A percentile compares a stretch with the other conserved stretches of the same genome.
Evolutionary conservation across 805 yeast genomes (phyloP).

Genomic region (Alloascoidea hylecoeti): DNA sequence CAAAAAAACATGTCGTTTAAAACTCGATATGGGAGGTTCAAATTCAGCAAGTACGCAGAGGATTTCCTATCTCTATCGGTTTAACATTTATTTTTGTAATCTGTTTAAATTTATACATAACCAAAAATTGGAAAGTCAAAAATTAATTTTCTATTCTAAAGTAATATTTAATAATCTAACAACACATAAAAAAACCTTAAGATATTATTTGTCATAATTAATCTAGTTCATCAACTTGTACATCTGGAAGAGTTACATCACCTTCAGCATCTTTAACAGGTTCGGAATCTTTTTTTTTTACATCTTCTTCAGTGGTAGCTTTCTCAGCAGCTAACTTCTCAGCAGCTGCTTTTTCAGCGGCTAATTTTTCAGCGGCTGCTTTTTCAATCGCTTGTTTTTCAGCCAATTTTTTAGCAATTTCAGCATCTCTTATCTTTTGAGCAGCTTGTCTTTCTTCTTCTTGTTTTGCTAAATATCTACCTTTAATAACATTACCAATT

Average conservation of each 20-base stretch:
- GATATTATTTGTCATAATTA: no score
- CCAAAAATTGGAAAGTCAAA: no score
- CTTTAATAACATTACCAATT: conserved; percentile 87
- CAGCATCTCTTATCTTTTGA: conserved; percentile 79
- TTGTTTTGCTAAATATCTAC: conserved; percentile 86
- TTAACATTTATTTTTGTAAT: no score
- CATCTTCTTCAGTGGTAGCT: conserved; percentile 17
- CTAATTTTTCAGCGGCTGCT: conserved; percentile 33
- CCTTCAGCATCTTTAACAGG: background rate
- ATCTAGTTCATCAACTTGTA: conserved; percentile 1
- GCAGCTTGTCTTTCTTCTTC: conserved; percentile 89
- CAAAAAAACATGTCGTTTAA: no score
- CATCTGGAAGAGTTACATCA: background rate
- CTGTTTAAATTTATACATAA: no score
- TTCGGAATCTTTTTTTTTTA: conserved; percentile 6
- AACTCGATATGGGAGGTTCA: no score
- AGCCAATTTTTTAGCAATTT: conserved; percentile 69
- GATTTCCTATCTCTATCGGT: no score
- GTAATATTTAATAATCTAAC: no score
- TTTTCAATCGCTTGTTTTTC: conserved; percentile 73
- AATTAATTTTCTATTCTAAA: no score
- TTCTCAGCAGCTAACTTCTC: conserved; percentile 31
- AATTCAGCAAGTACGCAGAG: no score
- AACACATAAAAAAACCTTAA: no score
- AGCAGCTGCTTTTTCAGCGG: conserved; percentile 20